These are phyloP conservation scores for Onygenales sp. DNA, from an alignment of 2,329 filamentous ascomycete genomes.

Conservation along the genomic window DNA sequence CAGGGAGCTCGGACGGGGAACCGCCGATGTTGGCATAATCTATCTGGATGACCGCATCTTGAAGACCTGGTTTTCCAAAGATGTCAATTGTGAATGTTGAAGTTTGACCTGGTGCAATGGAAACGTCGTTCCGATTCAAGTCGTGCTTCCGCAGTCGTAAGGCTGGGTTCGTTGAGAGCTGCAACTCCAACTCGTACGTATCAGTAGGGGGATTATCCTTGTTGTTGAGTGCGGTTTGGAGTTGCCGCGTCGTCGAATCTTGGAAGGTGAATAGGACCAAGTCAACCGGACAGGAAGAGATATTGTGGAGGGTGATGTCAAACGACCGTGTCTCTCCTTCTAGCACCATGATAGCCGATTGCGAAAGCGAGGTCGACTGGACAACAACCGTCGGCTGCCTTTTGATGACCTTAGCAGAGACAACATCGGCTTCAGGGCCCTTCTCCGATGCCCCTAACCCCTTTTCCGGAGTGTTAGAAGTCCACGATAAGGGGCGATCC, in stretches of 20 bases:
- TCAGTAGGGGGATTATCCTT: slow-evolving; percentile 71
- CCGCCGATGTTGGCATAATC: slow-evolving; percentile 78
- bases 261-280: slow-evolving; percentile 82
- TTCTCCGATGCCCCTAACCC: slow-evolving; percentile 24
- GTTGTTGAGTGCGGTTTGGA: slow-evolving; percentile 65
- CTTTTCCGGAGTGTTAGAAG: slow-evolving; percentile 30
- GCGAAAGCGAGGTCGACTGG: slow-evolving; percentile 66
- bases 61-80: slow-evolving; percentile 75
- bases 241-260: slow-evolving; percentile 70
- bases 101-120: slow-evolving; percentile 58
- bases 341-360: slow-evolving; percentile 82
- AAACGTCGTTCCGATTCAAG: slow-evolving; percentile 39
- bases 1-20: slow-evolving; percentile 55
- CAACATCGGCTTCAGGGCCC: slow-evolving; percentile 26
- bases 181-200: slow-evolving; percentile 75
- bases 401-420: slow-evolving; percentile 63
- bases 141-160: slow-evolving; percentile 45
- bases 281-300: slow-evolving; percentile 66
- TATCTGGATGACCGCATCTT: slow-evolving; percentile 67
- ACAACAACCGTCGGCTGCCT: slow-evolving; percentile 69
- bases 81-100: slow-evolving; percentile 75
- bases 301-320: slow-evolving; percentile 69
- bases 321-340: slow-evolving; percentile 79
- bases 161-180: slow-evolving; percentile 65
- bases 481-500: slow-evolving; percentile 40